A percentile compares a stretch with the other conserved stretches of the same genome.
Conservation (phyloP, 495 filamentous ascomycete species). For the Podospora didyma region DNA sequence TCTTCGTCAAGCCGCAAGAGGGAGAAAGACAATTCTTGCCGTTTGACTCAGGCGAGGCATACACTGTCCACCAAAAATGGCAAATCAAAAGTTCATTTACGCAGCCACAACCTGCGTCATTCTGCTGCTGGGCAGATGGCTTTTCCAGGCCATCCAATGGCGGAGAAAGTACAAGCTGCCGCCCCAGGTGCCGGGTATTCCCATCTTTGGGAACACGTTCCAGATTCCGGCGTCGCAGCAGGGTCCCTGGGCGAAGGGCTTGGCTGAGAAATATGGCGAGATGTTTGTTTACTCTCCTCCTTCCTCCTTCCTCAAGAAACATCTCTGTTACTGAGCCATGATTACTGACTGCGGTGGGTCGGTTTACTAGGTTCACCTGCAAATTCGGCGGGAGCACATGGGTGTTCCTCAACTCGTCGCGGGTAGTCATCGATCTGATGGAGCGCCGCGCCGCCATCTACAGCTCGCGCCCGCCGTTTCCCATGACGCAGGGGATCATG, state of each 20-base stretch:
- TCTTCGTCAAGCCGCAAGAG: too few relatives aligned
- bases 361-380: not conserved
- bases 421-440: constrained; percentile 30
- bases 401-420: constrained; percentile 32
- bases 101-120: not conserved
- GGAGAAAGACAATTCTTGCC: too few relatives aligned
- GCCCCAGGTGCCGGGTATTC: not conserved
- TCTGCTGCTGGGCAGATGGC: not conserved
- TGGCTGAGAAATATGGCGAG: not conserved
- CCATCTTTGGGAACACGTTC: too few relatives aligned
- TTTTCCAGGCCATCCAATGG: not conserved
- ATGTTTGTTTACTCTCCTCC: not conserved
- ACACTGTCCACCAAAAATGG: too few relatives aligned
- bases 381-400: constrained; percentile 18
- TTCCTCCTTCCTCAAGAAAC: too few relatives aligned
- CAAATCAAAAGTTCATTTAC: not conserved
- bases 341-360: too few relatives aligned
- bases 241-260: too few relatives aligned
- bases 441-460: constrained; percentile 28
- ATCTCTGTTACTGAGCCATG: too few relatives aligned
- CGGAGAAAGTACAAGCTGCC: not conserved
- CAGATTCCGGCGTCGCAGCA: too few relatives aligned
- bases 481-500: constrained; percentile 25
- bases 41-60: too few relatives aligned
- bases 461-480: constrained; percentile 22